Evolutionary conservation across 768 basidiomycete genomes (phyloP).

Genomic region (Mycena polygramma): DNA sequence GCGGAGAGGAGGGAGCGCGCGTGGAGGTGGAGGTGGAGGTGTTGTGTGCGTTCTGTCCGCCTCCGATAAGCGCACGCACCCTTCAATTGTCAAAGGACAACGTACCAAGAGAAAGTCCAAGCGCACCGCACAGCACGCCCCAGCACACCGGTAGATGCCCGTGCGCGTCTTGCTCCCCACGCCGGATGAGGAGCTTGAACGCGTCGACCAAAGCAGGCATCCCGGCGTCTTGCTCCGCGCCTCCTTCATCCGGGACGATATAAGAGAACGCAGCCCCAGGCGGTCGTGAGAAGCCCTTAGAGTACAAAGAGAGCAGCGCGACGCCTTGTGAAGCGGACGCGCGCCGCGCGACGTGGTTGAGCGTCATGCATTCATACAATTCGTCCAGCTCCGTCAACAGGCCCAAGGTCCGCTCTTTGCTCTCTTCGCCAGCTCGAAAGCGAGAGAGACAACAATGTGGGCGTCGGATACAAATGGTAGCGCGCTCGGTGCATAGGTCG

Average conservation of each 20-base stretch:
- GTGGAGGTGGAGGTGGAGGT: constrained; percentile 94
- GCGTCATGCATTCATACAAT: constrained; percentile 86
- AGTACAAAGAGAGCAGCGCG: constrained; percentile 90
- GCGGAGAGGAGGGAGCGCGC: constrained; percentile 92
- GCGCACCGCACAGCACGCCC: constrained; percentile 85
- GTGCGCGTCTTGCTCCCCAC: constrained; percentile 69
- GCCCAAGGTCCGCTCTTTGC: constrained; percentile 8
- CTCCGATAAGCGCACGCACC: constrained; percentile 14
- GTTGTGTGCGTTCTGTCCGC: constrained; percentile 79
- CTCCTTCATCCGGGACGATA: constrained; percentile 31
- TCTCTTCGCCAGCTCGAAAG: constrained; percentile 34
- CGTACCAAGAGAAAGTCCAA: constrained; percentile 80
- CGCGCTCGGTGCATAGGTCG: constrained; percentile 83
- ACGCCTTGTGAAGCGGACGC: constrained; percentile 94
- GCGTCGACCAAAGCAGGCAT: constrained; percentile 66
- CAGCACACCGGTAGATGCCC: constrained; percentile 95
- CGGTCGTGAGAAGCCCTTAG: constrained; percentile 82
- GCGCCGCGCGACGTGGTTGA: constrained; percentile 90
- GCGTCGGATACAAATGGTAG: constrained; percentile 86
- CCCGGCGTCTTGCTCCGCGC: constrained; percentile 37
- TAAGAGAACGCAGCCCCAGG: constrained; percentile 45
- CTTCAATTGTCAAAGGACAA: not conserved
- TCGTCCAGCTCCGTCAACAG: constrained; percentile 65
- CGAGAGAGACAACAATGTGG: constrained; percentile 57
- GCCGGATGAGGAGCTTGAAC: constrained; percentile 77